Percentiles rank a stretch among this genome's conserved stretches.
Evolutionary conservation across 2,329 filamentous ascomycete genomes (phyloP).

Genomic region (Daldinia sp.): DNA sequence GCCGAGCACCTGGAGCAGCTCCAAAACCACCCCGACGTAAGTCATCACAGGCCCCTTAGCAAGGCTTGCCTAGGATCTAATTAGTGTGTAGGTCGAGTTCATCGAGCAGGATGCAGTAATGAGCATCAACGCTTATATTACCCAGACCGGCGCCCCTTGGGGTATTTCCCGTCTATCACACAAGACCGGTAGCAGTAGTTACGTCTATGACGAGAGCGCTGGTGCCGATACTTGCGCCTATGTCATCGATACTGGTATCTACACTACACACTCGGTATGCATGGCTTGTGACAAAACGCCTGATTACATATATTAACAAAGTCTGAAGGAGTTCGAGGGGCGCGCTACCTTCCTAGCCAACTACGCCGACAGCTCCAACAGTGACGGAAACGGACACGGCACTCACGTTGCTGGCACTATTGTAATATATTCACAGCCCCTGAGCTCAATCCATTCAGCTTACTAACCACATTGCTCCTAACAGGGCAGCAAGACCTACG

Average conservation of each 20-base stretch:
- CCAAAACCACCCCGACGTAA: conserved; percentile 51
- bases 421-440: conserved; percentile 4
- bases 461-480: conserved; percentile 6
- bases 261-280: conserved; percentile 51
- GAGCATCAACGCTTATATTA: conserved; percentile 45
- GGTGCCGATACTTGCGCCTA: conserved; percentile 58
- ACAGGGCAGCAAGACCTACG: conserved; percentile 49
- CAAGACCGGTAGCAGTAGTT: conserved; percentile 47
- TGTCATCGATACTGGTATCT: conserved; percentile 64
- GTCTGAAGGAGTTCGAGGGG: conserved; percentile 51
- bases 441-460: not conserved
- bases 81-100: conserved; percentile 44
- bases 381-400: conserved; percentile 54
- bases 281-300: not conserved
- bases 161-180: conserved; percentile 57
- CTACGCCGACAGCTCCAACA: conserved; percentile 47
- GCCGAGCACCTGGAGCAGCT: conserved; percentile 52
- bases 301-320: conserved; percentile 22
- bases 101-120: conserved; percentile 48
- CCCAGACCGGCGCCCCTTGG: conserved; percentile 52
- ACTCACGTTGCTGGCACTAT: conserved; percentile 58
- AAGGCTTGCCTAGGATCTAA: conserved; percentile 22
- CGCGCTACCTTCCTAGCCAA: conserved; percentile 50
- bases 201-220: conserved; percentile 53
- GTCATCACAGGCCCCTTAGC: not conserved